Percentiles rank a stretch among this genome's conserved stretches.
phyloP scores from a whole-genome alignment of 2,329 filamentous ascomycete genomes.

The Aschersonia sp. region DNA sequence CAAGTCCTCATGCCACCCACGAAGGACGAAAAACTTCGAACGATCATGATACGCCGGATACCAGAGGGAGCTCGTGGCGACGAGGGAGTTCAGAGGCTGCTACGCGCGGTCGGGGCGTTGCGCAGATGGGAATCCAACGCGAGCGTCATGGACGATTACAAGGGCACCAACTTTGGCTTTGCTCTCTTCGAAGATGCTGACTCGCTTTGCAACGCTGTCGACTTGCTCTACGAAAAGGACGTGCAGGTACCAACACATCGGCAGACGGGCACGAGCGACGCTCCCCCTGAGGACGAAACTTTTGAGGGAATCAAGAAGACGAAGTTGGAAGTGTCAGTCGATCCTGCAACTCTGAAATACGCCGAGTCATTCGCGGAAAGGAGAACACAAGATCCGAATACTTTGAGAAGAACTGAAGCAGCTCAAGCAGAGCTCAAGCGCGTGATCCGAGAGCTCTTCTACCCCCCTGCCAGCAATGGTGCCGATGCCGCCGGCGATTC shows the following conservation, averaged over 20 bases:
- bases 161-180: conserved; percentile 81
- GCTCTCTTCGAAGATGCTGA: conserved; percentile 89
- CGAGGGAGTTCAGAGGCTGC: conserved; percentile 61
- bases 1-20: conserved; percentile 68
- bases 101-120: conserved; percentile 63
- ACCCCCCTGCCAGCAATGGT: conserved; percentile 35
- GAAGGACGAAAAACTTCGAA: conserved; percentile 79
- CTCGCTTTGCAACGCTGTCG: conserved; percentile 70
- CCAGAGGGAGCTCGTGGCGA: conserved; percentile 66
- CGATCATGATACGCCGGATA: conserved; percentile 79
- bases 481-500: conserved; percentile 53
- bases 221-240: conserved; percentile 68
- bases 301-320: conserved; percentile 51
- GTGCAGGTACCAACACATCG: conserved; percentile 72
- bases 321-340: conserved; percentile 59
- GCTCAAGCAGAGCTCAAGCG: conserved; percentile 54
- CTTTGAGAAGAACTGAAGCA: conserved; percentile 53
- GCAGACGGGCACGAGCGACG: conserved; percentile 38
- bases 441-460: conserved; percentile 57
- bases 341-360: conserved; percentile 71
- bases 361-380: conserved; percentile 66
- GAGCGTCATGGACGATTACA: conserved; percentile 47
- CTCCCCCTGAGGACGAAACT: conserved; percentile 24
- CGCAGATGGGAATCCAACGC: conserved; percentile 73
- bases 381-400: conserved; percentile 45